phyloP scores from a whole-genome alignment of 257 asterid genomes.

The Salvia miltiorrhiza region DNA sequence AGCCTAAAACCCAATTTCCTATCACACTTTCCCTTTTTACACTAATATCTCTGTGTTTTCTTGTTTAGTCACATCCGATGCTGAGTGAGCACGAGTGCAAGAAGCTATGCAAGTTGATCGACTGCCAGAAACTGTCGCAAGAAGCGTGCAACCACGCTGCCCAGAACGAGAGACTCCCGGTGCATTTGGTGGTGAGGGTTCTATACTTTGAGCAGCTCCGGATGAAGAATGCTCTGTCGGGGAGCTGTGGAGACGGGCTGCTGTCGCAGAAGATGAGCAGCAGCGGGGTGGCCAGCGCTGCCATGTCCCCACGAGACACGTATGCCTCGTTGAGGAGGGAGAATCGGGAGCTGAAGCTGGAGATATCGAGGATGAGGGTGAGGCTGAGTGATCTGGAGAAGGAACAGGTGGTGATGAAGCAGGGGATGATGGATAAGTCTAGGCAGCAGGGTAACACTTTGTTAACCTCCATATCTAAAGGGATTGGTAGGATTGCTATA shows the following conservation, averaged over 20 bases:
- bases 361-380: constrained; percentile 63
- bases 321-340: constrained; percentile 64
- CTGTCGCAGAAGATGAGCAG: constrained; percentile 54
- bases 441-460: constrained; percentile 46
- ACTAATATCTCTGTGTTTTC: background rate
- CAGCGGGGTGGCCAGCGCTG: constrained; percentile 56
- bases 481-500: constrained; percentile 54
- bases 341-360: constrained; percentile 61
- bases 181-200: constrained; percentile 52
- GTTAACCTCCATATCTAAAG: constrained; percentile 60
- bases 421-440: constrained; percentile 62
- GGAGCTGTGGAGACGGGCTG: constrained; percentile 44
- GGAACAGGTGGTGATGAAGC: constrained; percentile 61
- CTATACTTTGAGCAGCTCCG: constrained; percentile 59
- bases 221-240: constrained; percentile 43
- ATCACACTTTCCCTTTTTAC: background rate
- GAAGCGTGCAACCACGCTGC: constrained; percentile 76
- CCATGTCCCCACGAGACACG: constrained; percentile 56
- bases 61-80: constrained; percentile 47
- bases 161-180: constrained; percentile 60
- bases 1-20: background rate
- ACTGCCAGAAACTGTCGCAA: constrained; percentile 63
- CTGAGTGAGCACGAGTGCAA: constrained; percentile 49
- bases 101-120: constrained; percentile 56
- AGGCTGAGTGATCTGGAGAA: constrained; percentile 67